Evolutionary conservation across 495 filamentous ascomycete species (phyloP), one percentile per base, ranked within the genome.

Genomic region (Hypomontagnella monticulosa): DNA sequence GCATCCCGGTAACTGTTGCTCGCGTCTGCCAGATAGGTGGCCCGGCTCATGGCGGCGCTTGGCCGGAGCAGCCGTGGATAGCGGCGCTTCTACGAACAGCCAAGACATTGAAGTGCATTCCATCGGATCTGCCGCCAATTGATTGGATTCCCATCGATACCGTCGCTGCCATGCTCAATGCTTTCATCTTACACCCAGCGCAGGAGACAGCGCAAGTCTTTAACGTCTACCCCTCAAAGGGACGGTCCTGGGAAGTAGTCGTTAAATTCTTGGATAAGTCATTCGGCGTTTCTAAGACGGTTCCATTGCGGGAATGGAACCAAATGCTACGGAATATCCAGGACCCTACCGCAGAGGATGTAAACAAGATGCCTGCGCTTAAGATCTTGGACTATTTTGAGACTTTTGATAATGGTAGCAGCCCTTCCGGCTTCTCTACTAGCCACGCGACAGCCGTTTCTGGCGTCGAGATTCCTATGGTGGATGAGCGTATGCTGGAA

Each of bases 131-230:
- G 0, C 10, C 16, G 0, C 49, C 52, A 8, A 34, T 55, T 9
- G 72, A 76, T 43, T 78, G 75, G 75, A 32, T 76, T 1, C 72
- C 75, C 14, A 64, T 76, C 8, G 66, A 78, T 36, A 51, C 63
- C 0, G 67, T 71, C n/a, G 69, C 70, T 0, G 16, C 20, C 6
- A 63, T 55, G 32, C 40, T 76, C 15, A 12, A 48, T 5, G 63
- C 67, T 8, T 51, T 75, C 9, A 33, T 70, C 0, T 23, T 74
- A 9, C 23, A 18, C 5, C 43, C 38, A 12, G 10, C 43, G 0
- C 5, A 9, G 3, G 15, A 37, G 12, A 12, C 49, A 4, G 41
- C 34, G 10, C 61, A 46, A 20, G 34, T 57, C 33, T 63, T 41
- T 23, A 42, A 63, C 5, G 32, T 57, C 16, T 34, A 32, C 20